Evolutionary conservation across 73 alveolate species (phyloP), one percentile per base, ranked within the genome.

Genomic region (Effrenium voratum): DNA sequence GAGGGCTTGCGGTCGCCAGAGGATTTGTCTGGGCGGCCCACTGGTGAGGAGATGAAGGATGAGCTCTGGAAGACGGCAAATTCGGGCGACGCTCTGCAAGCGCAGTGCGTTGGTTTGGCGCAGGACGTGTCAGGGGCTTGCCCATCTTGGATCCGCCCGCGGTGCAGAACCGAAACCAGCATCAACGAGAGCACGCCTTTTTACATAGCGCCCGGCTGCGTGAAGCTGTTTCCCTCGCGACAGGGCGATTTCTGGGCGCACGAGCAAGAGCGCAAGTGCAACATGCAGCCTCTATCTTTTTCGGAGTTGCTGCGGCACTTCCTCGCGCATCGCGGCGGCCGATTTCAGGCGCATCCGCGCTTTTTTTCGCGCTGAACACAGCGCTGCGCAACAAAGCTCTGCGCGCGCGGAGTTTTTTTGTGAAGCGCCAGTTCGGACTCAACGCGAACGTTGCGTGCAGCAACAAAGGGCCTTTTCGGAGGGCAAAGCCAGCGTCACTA

Each of bases 341-440:
- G 79, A 40, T 66, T 66, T 66, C 79, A 66, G 30, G 79, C 79
- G 15, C 79, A 66, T n/a, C 79, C 79, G 34, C 79, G 79, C 15
- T 66, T 66, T 66, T 66, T 30, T 66, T 66, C 30, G 79, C 79
- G 5, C 40, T 66, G 79, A 66, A 66, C 40, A 66, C 79, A 13
- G 79, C 79, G 16, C 40, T 66, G 79, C n/a, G 79, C 2, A 66
- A 66, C 79, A 66, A 66, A 40, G 79, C 79, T 28, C 30, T 66
- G 79, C 79, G 79, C 40, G 79, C 79, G 15, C 79, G 79, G 10
- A 40, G 79, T n/a, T 66, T 24, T 40, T 66, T 66, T 40, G 19
- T 66, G 79, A 66, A 66, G 40, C 79, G 79, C 15, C 79, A 66
- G 44, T 40, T 24, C 16, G 40, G 43, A 66, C 41, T 10, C 10